phyloP scores from a whole-genome alignment of 139 green algal genomes.

The Chlorella sp. region DNA sequence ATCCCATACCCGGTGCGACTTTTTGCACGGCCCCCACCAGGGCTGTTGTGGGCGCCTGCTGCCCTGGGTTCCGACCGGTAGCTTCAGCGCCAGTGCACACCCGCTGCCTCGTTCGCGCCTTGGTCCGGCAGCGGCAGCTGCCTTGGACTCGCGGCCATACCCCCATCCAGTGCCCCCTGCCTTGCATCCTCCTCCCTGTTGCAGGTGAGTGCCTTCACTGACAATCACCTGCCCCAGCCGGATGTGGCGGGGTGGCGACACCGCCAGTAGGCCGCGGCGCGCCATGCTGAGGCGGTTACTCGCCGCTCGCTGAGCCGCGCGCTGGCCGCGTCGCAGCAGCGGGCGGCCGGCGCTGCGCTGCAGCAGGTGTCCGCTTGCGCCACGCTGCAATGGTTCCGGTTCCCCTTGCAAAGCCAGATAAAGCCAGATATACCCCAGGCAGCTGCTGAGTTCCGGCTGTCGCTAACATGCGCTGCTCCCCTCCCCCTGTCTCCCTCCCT shows the following conservation, averaged over 20 bases:
- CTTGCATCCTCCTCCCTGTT: too few relatives aligned
- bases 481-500: not conserved
- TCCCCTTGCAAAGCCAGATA: too few relatives aligned
- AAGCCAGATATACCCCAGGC: too few relatives aligned
- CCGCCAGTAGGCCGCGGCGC: not conserved
- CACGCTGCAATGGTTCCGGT: not conserved
- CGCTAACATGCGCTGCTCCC: not conserved
- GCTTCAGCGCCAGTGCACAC: too few relatives aligned
- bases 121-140: too few relatives aligned
- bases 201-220: slow-evolving; percentile 1
- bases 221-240: slow-evolving; percentile 7
- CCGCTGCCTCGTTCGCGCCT: too few relatives aligned
- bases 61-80: too few relatives aligned
- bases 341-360: not conserved
- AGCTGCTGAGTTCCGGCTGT: not conserved
- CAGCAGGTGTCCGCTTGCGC: not conserved
- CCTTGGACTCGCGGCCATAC: not conserved
- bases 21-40: too few relatives aligned
- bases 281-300: not conserved
- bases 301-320: not conserved
- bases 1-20: slow-evolving; percentile 57
- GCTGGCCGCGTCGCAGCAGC: not conserved
- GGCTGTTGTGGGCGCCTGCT: too few relatives aligned
- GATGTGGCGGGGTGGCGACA: slow-evolving; percentile 17
- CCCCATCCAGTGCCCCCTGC: not conserved